Base-by-base conservation (phyloP, 2,329 filamentous ascomycete species). In the Tolypocladium nubicola region DNA sequence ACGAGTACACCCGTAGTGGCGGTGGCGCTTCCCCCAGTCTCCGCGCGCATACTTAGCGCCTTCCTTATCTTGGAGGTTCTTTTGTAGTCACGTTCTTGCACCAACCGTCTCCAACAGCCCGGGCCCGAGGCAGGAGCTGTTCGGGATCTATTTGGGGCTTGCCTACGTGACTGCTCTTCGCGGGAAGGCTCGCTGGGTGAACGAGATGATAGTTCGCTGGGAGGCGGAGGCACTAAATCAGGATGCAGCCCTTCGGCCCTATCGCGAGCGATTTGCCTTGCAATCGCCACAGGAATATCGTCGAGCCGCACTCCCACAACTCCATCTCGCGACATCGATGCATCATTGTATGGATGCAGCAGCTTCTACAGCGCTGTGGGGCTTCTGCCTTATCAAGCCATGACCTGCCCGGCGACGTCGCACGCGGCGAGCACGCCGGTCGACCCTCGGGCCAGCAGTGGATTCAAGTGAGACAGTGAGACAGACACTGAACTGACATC, bases 1-100 rank as follows among this genome's bases (percentile, higher is more conserved):
- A n/a, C n/a, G n/a, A n/a, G 4, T 30, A 30, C 6, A 6, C 26
- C 26, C 26, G 26, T 30, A 30, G 26, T 30, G 26, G 26, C 26
- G 9, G 30, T 33, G 14, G 45, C 23, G 40, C 40, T 5, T 14
- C 21, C 26, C 45, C 47, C 26, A 3, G 38, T 30, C 37, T 23
- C 43, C 57, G 37, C 33, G 10, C 37, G 53, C 52, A 39, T 26
- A 4, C 30, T 35, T 55, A 50, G 57, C 52, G 57, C 55, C 56
- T 53, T 59, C 54, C 58, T 61, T 61, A 59, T 61, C 59, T 58
- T 45, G 39, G 56, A 58, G 56, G 58, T 52, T 47, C 58, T 61
- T 61, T 59, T 60, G 60, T 43, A 26, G 7, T 14, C 4, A 40
- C 43, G 6, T 8, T 5, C 4, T 47, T 23, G 45, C 45, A 47